Evolutionary conservation across 2,329 filamentous ascomycete genomes (phyloP).

Genomic region (Helotiales sp.): DNA sequence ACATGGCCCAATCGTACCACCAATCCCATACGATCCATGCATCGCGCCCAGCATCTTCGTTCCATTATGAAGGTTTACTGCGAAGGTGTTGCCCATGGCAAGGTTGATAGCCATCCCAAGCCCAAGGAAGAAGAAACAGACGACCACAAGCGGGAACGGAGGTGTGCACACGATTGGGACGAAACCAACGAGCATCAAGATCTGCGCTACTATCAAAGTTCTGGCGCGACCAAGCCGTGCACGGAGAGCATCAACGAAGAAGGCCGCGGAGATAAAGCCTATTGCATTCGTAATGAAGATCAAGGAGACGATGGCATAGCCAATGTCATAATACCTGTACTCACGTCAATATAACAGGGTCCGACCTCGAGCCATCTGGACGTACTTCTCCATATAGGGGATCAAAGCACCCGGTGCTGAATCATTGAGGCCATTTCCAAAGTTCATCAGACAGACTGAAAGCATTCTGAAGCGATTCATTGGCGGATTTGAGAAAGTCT

Average conservation of each 20-base stretch:
- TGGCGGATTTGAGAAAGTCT: slow-evolving; percentile 58
- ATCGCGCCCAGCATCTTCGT: slow-evolving; percentile 59
- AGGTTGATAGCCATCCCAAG: slow-evolving; percentile 57
- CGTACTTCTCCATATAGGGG: slow-evolving; percentile 71
- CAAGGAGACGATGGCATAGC: slow-evolving; percentile 76
- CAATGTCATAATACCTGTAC: slow-evolving; percentile 65
- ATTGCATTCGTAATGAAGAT: slow-evolving; percentile 79
- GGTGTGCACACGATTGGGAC: slow-evolving; percentile 65
- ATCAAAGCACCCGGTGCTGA: slow-evolving; percentile 76
- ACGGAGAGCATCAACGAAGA: slow-evolving; percentile 64
- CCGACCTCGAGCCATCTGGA: too few relatives aligned
- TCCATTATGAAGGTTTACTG: slow-evolving; percentile 51
- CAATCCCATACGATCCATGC: slow-evolving; percentile 68
- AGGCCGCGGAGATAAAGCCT: slow-evolving; percentile 74
- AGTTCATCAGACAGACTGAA: slow-evolving; percentile 62
- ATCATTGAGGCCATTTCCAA: slow-evolving; percentile 73
- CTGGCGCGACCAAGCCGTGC: slow-evolving; percentile 64
- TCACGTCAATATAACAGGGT: slow-evolving; percentile 7
- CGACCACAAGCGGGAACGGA: slow-evolving; percentile 67
- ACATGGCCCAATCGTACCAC: slow-evolving; percentile 61
- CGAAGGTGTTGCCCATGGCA: slow-evolving; percentile 60
- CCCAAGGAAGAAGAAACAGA: slow-evolving; percentile 69
- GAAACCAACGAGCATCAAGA: slow-evolving; percentile 60
- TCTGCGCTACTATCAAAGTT: slow-evolving; percentile 59
- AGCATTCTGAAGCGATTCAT: slow-evolving; percentile 72